Conservation (phyloP, 2,329 filamentous ascomycete genomes). For the Tetracladium maxilliforme region DNA sequence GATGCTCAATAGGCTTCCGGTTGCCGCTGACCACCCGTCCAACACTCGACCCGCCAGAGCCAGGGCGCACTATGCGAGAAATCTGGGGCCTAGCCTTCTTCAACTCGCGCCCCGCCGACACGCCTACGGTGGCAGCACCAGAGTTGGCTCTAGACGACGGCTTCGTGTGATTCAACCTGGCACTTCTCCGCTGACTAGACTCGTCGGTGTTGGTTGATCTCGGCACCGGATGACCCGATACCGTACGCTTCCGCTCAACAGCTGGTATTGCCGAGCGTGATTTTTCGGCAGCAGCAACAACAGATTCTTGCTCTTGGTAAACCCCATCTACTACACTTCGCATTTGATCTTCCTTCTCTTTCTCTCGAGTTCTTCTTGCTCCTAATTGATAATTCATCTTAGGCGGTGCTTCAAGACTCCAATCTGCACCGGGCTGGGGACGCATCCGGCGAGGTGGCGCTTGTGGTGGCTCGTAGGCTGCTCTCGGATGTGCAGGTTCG, state of each 20-base stretch:
- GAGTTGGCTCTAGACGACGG: conserved; percentile 28
- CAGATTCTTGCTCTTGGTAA: conserved; percentile 12
- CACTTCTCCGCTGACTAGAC: conserved; percentile 51
- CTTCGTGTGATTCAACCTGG: conserved; percentile 45
- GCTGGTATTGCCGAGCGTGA: conserved; percentile 15
- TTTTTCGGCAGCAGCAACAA: conserved; percentile 17
- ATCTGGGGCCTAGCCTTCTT: conserved; percentile 72
- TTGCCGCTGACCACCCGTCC: conserved; percentile 85
- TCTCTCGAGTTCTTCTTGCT: too few relatives aligned
- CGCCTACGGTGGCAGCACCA: conserved; percentile 37
- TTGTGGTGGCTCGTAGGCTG: conserved; percentile 27
- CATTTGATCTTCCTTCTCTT: too few relatives aligned
- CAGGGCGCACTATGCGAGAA: conserved; percentile 49
- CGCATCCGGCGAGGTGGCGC: conserved; percentile 24
- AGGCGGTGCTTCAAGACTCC: too few relatives aligned
- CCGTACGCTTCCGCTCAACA: conserved; percentile 70
- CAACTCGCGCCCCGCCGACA: conserved; percentile 54
- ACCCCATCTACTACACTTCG: conserved; percentile 15
- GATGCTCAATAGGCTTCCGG: conserved; percentile 57
- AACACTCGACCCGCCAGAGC: conserved; percentile 54
- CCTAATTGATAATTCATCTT: too few relatives aligned
- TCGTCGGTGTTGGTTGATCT: conserved; percentile 29
- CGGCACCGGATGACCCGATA: conserved; percentile 71
- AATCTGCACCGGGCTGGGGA: conserved; percentile 6
- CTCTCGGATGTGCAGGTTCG: too few relatives aligned